Evolutionary conservation across 495 filamentous ascomycete species (phyloP).

Genomic region (Penicillium crystallinum): DNA sequence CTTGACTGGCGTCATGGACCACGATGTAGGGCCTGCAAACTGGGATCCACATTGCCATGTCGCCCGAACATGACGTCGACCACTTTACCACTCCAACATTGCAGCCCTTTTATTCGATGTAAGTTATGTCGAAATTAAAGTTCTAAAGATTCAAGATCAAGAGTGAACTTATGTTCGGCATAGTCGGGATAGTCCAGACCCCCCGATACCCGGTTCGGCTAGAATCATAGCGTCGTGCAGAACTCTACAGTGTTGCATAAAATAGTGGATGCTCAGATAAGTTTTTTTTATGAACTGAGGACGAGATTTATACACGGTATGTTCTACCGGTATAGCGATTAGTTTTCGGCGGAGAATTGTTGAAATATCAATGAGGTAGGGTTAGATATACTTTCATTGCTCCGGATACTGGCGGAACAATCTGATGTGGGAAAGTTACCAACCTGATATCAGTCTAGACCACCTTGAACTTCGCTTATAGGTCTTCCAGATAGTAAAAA

Average conservation of each 20-base stretch:
- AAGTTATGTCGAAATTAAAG: not conserved
- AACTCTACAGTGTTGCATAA: not conserved
- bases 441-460: too few relatives aligned
- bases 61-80: not conserved
- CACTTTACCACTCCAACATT: not conserved
- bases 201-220: not conserved
- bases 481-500: too few relatives aligned
- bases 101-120: not conserved
- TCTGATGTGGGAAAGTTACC: too few relatives aligned
- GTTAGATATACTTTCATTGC: not conserved
- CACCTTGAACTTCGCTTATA: too few relatives aligned
- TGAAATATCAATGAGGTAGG: not conserved
- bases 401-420: not conserved
- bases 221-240: slow-evolving; percentile 1
- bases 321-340: too few relatives aligned
- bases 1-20: slow-evolving; percentile 1
- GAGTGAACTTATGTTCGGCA: not conserved
- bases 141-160: not conserved
- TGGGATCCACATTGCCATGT: not conserved
- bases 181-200: not conserved
- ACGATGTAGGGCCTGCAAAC: not conserved
- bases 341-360: too few relatives aligned
- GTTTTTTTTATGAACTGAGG: not conserved
- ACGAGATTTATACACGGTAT: too few relatives aligned
- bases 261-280: not conserved